Conservation (phyloP, 148 eudicot genomes). For the Pharnaceum exiguum region DNA sequence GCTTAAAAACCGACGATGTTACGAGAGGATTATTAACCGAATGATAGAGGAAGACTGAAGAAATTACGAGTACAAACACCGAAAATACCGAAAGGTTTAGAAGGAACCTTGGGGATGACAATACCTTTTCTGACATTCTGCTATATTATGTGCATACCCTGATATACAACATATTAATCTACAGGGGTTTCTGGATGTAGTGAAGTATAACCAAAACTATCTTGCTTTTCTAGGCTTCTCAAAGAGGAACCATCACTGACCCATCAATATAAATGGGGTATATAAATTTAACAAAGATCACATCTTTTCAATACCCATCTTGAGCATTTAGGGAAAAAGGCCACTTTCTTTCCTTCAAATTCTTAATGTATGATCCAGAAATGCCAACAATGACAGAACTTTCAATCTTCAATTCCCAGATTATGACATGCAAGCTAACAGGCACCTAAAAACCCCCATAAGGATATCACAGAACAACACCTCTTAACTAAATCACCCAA, state of each 20-base stretch:
- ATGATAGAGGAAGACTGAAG: constrained; percentile 52
- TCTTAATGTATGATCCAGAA: background rate
- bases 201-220: constrained; percentile 1
- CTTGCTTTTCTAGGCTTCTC: background rate
- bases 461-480: constrained; percentile 8
- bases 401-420: constrained; percentile 8
- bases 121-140: constrained; percentile 54
- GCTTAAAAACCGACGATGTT: constrained; percentile 40
- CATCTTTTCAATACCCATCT: constrained; percentile 4
- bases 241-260: background rate
- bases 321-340: constrained; percentile 1
- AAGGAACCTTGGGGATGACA: constrained; percentile 46
- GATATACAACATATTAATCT: constrained; percentile 24
- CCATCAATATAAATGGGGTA: constrained; percentile 2
- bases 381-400: background rate
- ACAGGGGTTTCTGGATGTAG: constrained; percentile 2
- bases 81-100: constrained; percentile 41
- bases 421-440: constrained; percentile 4
- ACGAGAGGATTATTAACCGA: constrained; percentile 38
- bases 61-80: constrained; percentile 40
- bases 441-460: constrained; percentile 1
- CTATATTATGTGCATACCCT: constrained; percentile 8
- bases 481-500: background rate
- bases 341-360: constrained; percentile 8
- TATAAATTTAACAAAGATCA: constrained; percentile 10